phyloP scores from a whole-genome alignment of 306 rosid species.

The Cucurbita maxima region DNA sequence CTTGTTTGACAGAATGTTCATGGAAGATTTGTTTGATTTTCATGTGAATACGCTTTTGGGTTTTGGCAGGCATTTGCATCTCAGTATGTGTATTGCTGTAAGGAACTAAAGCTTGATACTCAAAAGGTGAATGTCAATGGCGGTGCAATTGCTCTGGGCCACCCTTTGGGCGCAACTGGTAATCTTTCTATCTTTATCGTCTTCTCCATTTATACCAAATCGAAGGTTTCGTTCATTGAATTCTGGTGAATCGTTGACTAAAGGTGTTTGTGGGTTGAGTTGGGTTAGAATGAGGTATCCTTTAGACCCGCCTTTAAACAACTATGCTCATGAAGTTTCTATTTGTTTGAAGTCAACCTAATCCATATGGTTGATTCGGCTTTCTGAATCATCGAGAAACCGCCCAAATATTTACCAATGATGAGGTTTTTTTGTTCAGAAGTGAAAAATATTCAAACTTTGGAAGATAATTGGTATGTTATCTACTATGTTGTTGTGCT shows the following conservation, averaged over 20 bases:
- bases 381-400: background rate
- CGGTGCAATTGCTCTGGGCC: conserved; percentile 90
- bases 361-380: background rate
- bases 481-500: background rate
- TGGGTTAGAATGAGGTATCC: background rate
- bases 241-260: background rate
- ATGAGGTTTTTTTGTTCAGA: no score
- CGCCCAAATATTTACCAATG: background rate
- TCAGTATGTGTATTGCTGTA: conserved; percentile 62
- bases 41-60: background rate
- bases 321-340: background rate
- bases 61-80: conserved; percentile 77
- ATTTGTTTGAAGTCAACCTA: background rate
- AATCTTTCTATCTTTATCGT: background rate
- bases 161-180: conserved; percentile 95
- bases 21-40: background rate
- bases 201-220: background rate
- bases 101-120: conserved; percentile 72
- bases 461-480: background rate
- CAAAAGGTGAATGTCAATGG: conserved; percentile 73
- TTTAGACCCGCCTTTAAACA: background rate
- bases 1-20: background rate
- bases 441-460: no score
- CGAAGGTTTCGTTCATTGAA: background rate
- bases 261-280: background rate